These are phyloP conservation scores for Leccinum boreale DNA, from an alignment of 768 basidiomycete species.

Conservation along the genomic window DNA sequence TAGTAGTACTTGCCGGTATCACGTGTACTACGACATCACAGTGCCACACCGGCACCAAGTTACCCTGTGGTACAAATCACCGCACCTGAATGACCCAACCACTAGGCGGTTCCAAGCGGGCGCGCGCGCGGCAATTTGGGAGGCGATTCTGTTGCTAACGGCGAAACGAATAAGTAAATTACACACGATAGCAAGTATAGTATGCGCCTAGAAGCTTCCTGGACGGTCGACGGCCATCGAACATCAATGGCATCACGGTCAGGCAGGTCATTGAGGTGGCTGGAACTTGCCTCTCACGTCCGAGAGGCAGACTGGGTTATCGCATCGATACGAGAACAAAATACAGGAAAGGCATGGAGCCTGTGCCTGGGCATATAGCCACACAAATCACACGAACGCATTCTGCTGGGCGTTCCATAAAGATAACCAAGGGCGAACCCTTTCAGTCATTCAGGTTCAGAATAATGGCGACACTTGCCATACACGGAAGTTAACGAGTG, in stretches of 20 bases:
- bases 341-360: conserved; percentile 8
- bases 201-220: not conserved
- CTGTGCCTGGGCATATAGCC: conserved; percentile 17
- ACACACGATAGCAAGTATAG: conserved; percentile 19
- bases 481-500: not conserved
- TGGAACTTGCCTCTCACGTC: conserved; percentile 14
- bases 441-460: conserved; percentile 4
- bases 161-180: conserved; percentile 2
- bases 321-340: not conserved
- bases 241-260: not conserved
- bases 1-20: conserved; percentile 25
- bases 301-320: conserved; percentile 2
- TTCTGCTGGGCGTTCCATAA: not conserved
- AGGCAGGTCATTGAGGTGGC: not conserved
- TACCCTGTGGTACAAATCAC: not conserved
- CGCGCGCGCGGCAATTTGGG: not conserved
- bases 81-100: conserved; percentile 1
- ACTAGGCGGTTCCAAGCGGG: conserved; percentile 1
- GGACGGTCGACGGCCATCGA: conserved; percentile 11
- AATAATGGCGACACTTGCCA: conserved; percentile 10
- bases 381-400: conserved; percentile 4
- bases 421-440: conserved; percentile 12
- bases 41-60: not conserved
- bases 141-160: conserved; percentile 7
- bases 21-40: conserved; percentile 13